A percentile compares a stretch with the other conserved stretches of the same genome.
phyloP scores from a whole-genome alignment of 208 protist genomes.

The Crithidia acanthocephali region DNA sequence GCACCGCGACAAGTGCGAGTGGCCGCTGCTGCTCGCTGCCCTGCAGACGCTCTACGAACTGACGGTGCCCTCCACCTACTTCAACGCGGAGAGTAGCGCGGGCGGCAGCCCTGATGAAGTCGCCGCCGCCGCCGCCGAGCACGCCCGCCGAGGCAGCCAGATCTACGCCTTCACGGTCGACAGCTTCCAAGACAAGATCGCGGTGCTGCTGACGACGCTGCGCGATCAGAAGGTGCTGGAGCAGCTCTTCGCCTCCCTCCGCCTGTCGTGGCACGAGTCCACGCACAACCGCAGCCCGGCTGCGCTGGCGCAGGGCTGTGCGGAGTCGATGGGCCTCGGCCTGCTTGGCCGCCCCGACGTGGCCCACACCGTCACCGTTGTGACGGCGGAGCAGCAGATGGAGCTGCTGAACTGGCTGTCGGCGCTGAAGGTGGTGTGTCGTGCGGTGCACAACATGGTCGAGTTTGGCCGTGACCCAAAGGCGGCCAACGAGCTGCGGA shows the following conservation, averaged over 20 bases:
- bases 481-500: slow-evolving; percentile 47
- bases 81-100: slow-evolving; percentile 28
- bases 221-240: slow-evolving; percentile 50
- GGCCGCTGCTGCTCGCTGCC: slow-evolving; percentile 73
- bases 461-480: slow-evolving; percentile 60
- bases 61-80: slow-evolving; percentile 82
- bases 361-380: slow-evolving; percentile 36
- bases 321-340: slow-evolving; percentile 40
- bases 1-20: slow-evolving; percentile 59
- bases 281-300: slow-evolving; percentile 38
- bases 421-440: slow-evolving; percentile 67
- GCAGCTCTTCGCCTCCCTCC: slow-evolving; percentile 59
- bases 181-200: slow-evolving; percentile 51
- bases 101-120: background rate
- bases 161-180: slow-evolving; percentile 73
- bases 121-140: background rate
- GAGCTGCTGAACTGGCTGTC: slow-evolving; percentile 70
- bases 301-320: slow-evolving; percentile 32
- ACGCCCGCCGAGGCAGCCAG: slow-evolving; percentile 44
- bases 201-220: slow-evolving; percentile 39
- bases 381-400: slow-evolving; percentile 46
- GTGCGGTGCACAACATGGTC: slow-evolving; percentile 73
- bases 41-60: slow-evolving; percentile 84
- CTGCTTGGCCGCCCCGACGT: slow-evolving; percentile 37
- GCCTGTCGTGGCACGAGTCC: slow-evolving; percentile 38